A percentile compares a stretch with the other conserved stretches of the same genome.
These are phyloP conservation scores for Viola pubescens DNA, from an alignment of 441 rosid genomes.

Conservation along the genomic window DNA sequence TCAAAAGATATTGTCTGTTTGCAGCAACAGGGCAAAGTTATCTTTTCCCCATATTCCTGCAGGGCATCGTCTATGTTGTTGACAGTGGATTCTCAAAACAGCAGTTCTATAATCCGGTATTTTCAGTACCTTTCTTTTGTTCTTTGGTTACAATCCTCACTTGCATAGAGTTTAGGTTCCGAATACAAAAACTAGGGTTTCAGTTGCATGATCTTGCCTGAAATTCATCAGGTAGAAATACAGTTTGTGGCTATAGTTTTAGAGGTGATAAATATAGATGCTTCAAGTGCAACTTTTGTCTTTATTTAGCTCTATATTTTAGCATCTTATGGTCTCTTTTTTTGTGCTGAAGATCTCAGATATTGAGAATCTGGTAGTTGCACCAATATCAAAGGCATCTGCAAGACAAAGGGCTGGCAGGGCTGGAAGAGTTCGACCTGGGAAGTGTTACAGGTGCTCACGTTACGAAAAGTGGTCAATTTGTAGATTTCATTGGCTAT, in stretches of 20 bases:
- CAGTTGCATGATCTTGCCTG: too few relatives aligned
- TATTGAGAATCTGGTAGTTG: conserved; percentile 86
- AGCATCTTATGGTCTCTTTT: neutral
- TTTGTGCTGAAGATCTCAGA: conserved; percentile 57
- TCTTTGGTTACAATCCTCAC: neutral
- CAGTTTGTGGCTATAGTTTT: neutral
- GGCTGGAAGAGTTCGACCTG: conserved; percentile 97
- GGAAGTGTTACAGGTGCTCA: conserved; percentile 86
- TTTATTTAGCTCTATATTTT: neutral
- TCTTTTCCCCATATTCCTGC: conserved; percentile 19
- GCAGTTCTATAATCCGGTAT: conserved; percentile 88
- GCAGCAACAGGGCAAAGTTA: conserved; percentile 7
- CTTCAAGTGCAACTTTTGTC: neutral
- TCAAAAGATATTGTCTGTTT: conserved; percentile 9
- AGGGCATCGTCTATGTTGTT: conserved; percentile 93
- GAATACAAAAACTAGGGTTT: neutral
- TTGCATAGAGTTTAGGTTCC: neutral
- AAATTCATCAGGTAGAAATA: too few relatives aligned
- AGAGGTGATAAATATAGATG: neutral
- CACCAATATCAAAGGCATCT: conserved; percentile 97
- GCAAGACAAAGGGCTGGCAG: conserved; percentile 98
- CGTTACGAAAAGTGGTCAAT: neutral
- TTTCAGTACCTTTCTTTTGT: conserved; percentile 8
- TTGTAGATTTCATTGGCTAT: neutral
- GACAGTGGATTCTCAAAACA: conserved; percentile 98